phyloP scores from a whole-genome alignment of 345 rosid species.

The Erucastrum elatum region DNA sequence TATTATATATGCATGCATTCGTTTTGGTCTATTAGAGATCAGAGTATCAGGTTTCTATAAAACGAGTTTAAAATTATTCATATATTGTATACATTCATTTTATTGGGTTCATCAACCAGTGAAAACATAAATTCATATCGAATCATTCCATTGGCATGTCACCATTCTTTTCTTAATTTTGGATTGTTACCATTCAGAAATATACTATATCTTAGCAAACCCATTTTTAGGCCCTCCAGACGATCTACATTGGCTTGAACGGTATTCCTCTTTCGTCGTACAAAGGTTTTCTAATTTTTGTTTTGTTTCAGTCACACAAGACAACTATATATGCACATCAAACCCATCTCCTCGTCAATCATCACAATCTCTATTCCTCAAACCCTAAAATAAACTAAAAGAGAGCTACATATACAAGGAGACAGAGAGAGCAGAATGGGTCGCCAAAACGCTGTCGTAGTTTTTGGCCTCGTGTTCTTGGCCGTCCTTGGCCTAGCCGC shows the following conservation, averaged over 20 bases:
- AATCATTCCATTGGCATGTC: neutral
- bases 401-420: neutral
- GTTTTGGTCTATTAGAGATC: neutral
- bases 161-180: neutral
- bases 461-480: constrained; percentile 32
- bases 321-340: constrained; percentile 22
- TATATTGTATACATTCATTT: neutral
- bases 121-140: neutral
- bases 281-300: constrained; percentile 16
- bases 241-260: constrained; percentile 19
- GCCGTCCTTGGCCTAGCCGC: constrained; percentile 35
- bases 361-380: constrained; percentile 26
- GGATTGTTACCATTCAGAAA: neutral
- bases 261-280: constrained; percentile 28
- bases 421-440: constrained; percentile 33
- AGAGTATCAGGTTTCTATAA: neutral
- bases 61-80: neutral
- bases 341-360: constrained; percentile 1
- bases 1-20: neutral
- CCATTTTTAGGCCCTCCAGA: constrained; percentile 21
- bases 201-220: neutral
- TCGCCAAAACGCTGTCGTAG: constrained; percentile 27
- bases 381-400: neutral
- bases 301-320: neutral
- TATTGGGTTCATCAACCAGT: neutral